Conservation (phyloP, 2,329 filamentous ascomycete genomes). For the Fusarium burgessii region DNA sequence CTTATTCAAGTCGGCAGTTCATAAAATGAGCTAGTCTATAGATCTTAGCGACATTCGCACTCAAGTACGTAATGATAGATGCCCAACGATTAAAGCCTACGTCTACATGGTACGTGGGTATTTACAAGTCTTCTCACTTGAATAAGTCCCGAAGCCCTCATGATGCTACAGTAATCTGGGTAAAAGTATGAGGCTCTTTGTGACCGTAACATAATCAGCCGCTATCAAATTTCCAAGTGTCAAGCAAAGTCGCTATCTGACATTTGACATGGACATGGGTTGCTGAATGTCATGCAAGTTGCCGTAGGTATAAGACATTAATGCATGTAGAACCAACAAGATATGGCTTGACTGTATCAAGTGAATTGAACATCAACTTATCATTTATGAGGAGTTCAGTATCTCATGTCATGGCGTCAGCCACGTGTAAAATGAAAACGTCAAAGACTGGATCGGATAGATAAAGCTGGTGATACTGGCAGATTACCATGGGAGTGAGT, state of each 20-base stretch:
- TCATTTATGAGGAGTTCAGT: background rate
- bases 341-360: background rate
- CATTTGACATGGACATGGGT: background rate
- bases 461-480: constrained; percentile 7
- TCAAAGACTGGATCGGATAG: constrained; percentile 12
- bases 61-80: background rate
- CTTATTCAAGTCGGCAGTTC: background rate
- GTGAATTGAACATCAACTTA: background rate
- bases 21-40: background rate
- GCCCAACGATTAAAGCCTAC: background rate
- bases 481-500: background rate
- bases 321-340: background rate
- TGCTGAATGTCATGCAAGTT: background rate
- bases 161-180: background rate
- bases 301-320: background rate
- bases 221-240: background rate
- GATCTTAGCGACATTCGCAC: background rate
- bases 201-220: too few relatives aligned
- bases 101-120: background rate
- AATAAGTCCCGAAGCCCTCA: background rate
- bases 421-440: background rate
- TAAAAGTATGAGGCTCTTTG: background rate
- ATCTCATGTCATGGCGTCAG: background rate
- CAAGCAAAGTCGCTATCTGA: background rate
- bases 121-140: background rate